Conservation (phyloP, 805 yeast genomes). For the Candida gorgasii region DNA sequence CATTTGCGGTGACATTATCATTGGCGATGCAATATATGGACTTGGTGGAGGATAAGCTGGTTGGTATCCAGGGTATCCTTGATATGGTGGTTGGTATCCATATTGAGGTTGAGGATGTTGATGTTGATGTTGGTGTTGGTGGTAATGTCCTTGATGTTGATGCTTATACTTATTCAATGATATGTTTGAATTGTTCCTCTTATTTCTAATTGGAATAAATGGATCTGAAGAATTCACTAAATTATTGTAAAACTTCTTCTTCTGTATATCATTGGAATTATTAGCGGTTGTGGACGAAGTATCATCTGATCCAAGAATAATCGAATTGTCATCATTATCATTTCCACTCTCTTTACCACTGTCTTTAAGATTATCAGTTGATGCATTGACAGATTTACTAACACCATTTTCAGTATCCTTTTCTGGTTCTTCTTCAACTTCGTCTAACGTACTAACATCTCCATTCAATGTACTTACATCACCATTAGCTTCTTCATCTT, state of each 20-base stretch:
- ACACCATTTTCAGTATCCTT: conserved; percentile 9
- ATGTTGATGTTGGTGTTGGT: background rate
- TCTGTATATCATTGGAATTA: conserved; percentile 12
- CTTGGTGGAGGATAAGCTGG: conserved; percentile 12
- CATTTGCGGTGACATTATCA: conserved; percentile 6
- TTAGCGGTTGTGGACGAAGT: conserved; percentile 24
- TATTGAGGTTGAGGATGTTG: conserved; percentile 14
- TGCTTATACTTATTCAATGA: conserved; percentile 20
- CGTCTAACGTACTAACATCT: too few relatives aligned
- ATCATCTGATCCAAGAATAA: conserved; percentile 38
- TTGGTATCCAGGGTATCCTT: too few relatives aligned
- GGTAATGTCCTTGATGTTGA: conserved; percentile 4
- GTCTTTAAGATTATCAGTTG: conserved; percentile 15
- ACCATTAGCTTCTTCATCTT: conserved; percentile 6
- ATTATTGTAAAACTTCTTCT: conserved; percentile 14
- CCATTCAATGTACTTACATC: background rate
- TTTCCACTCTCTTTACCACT: conserved; percentile 22
- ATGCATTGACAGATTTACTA: conserved; percentile 12
- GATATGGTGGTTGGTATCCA: conserved; percentile 13
- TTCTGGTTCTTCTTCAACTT: background rate
- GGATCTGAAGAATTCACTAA: conserved; percentile 24
- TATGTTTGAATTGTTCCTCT: conserved; percentile 12
- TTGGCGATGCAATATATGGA: conserved; percentile 9
- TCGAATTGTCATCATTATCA: conserved; percentile 37
- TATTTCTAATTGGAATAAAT: conserved; percentile 15